phyloP scores from a whole-genome alignment of 495 filamentous ascomycete species.

The Staphylotrichum longicolle region DNA sequence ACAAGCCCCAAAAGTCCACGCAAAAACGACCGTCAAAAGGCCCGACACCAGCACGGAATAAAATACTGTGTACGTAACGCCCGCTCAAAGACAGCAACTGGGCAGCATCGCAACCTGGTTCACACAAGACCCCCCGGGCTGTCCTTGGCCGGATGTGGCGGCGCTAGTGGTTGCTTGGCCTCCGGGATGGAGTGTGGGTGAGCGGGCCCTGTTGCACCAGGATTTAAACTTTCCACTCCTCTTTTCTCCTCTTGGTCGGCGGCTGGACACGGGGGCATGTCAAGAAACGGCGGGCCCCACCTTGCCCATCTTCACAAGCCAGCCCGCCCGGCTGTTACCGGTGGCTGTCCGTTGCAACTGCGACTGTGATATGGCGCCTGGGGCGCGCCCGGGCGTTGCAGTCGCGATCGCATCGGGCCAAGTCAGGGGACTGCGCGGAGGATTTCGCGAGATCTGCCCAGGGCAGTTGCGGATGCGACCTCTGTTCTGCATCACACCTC shows the following conservation, averaged over 20 bases:
- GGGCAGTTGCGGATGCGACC: constrained; percentile 26
- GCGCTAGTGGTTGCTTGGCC: constrained; percentile 20
- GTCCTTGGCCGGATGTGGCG: constrained; percentile 5
- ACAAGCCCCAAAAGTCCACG: neutral
- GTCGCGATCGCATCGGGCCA: constrained; percentile 40
- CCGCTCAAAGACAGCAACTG: neutral
- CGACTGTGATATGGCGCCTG: constrained; percentile 22
- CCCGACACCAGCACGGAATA: too few species aligned
- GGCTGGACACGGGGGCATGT: constrained; percentile 9
- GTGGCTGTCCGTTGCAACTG: constrained; percentile 37
- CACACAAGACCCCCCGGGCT: neutral
- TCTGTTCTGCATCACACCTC: constrained; percentile 18
- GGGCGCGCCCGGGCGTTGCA: constrained; percentile 38
- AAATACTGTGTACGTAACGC: neutral
- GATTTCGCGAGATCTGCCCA: constrained; percentile 37
- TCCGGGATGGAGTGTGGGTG: constrained; percentile 13
- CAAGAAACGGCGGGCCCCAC: constrained; percentile 22
- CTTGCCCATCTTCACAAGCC: constrained; percentile 10
- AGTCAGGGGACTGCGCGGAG: constrained; percentile 35
- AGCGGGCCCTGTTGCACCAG: constrained; percentile 20
- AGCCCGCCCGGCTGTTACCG: constrained; percentile 33
- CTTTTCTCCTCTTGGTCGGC: constrained; percentile 19
- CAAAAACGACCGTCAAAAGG: too few species aligned
- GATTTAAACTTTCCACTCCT: constrained; percentile 29
- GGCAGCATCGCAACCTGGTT: neutral